phyloP scores from a whole-genome alignment of 2,329 filamentous ascomycete species.

The Xylaria sp. region DNA sequence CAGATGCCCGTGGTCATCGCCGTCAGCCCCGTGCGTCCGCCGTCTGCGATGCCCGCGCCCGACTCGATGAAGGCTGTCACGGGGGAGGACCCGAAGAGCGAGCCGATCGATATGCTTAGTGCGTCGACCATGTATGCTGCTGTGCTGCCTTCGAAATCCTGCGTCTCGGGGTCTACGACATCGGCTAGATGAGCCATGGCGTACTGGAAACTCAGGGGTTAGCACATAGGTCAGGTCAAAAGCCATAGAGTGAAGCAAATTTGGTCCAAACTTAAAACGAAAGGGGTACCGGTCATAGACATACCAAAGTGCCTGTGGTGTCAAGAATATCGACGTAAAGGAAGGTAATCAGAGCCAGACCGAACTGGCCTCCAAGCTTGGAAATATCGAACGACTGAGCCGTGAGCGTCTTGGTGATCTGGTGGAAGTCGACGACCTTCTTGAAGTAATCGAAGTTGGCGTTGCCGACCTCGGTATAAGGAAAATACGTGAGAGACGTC shows the following conservation, averaged over 20 bases:
- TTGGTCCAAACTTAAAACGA: background rate
- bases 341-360: constrained; percentile 86
- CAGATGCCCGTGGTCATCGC: constrained; percentile 81
- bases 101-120: constrained; percentile 79
- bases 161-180: constrained; percentile 81
- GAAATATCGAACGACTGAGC: constrained; percentile 80
- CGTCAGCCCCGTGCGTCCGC: constrained; percentile 85
- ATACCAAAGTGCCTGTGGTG: constrained; percentile 77
- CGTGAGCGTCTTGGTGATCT: constrained; percentile 74
- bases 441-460: constrained; percentile 86
- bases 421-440: constrained; percentile 85
- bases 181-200: constrained; percentile 88
- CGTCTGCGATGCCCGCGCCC: constrained; percentile 90
- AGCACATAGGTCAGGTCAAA: background rate
- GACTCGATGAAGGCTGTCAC: constrained; percentile 90
- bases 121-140: constrained; percentile 88
- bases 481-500: constrained; percentile 84
- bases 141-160: constrained; percentile 88
- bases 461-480: constrained; percentile 75
- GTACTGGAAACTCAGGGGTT: constrained; percentile 58
- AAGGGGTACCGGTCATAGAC: background rate
- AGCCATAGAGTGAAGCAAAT: background rate
- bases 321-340: constrained; percentile 92
- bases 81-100: constrained; percentile 80
- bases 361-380: constrained; percentile 78